Base-by-base conservation (phyloP, 352 stramenopile species). In the Thalassiosira oceanica region DNA sequence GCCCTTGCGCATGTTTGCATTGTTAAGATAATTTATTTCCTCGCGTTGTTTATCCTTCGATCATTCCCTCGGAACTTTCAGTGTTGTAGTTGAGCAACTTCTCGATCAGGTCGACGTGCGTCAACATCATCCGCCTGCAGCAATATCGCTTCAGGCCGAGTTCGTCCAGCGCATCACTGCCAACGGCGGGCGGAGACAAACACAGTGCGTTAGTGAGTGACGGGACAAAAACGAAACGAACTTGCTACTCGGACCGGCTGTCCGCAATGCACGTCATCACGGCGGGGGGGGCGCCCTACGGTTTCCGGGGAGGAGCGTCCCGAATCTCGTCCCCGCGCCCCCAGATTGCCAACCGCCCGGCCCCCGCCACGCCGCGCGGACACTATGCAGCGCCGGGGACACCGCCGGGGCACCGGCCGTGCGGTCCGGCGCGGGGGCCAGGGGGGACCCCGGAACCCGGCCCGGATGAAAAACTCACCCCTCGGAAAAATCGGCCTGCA, bases 31-130 rank as follows among this genome's bases (percentile, higher is more conserved):
- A n/a, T n/a, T n/a, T n/a, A n/a, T n/a, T n/a, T n/a, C n/a, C n/a
- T n/a, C n/a, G n/a, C n/a, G n/a, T n/a, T n/a, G n/a, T n/a, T 39
- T n/a, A 39, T 11, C 33, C 33, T 39, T 54, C 48, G 7, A 58
- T 65, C 10, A 74, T 54, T 26, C 49, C 69, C 31, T 88, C 80
- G 0, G 79, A 41, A 60, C 68, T 80, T 78, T 92, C 85, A 5
- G 85, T 98, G 90, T 99, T 99, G 89, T 99, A 99, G 87, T 99
- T 98, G 62, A 99, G 89, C 46, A 99, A 89, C 85, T 99, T 99
- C 86, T 99, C 95, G 79, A 99, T 99, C 26, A 99, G 91, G 87
- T 99, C 97, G 18, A 99, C 97, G 85, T 99, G 97, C 36, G 96
- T 99, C 55, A 99, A 90, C 85, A 99, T 93, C 97, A 99, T 99